Evolutionary conservation across 176 grass and related monocot species (phyloP).

Genomic region (Lolium rigidum): DNA sequence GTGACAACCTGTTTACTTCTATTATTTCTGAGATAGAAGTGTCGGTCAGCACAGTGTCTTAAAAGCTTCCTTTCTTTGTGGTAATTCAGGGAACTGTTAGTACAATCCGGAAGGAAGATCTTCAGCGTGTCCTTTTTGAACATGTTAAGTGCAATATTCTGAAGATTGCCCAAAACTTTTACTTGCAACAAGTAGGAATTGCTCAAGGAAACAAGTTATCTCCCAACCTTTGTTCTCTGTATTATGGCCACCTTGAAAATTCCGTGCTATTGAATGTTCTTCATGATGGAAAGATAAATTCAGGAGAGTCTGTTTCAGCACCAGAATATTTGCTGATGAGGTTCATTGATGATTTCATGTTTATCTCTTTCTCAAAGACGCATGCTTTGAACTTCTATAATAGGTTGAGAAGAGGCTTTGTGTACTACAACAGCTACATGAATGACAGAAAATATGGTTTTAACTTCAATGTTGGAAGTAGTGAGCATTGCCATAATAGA

Average conservation of each 20-base stretch:
- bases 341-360: conserved; percentile 89
- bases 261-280: conserved; percentile 57
- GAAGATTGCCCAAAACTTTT: conserved; percentile 71
- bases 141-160: conserved; percentile 74
- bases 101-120: conserved; percentile 51
- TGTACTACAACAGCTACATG: conserved; percentile 83
- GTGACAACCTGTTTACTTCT: conserved; percentile 8
- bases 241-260: conserved; percentile 86
- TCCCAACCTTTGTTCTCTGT: conserved; percentile 81
- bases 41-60: conserved; percentile 1
- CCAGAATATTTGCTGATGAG: conserved; percentile 69
- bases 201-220: conserved; percentile 83
- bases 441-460: conserved; percentile 77
- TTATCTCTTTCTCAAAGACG: conserved; percentile 79
- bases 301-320: conserved; percentile 28
- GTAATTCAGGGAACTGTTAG: conserved; percentile 55
- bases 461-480: conserved; percentile 65
- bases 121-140: conserved; percentile 57
- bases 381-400: conserved; percentile 68
- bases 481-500: conserved; percentile 50
- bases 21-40: conserved; percentile 4
- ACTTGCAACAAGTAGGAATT: conserved; percentile 84
- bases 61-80: background rate
- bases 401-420: conserved; percentile 75
- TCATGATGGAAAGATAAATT: conserved; percentile 39